Evolutionary conservation across 176 grass and related monocot genomes (phyloP), one percentile per base, ranked within the genome.

Genomic region (Dactylis glomerata): DNA sequence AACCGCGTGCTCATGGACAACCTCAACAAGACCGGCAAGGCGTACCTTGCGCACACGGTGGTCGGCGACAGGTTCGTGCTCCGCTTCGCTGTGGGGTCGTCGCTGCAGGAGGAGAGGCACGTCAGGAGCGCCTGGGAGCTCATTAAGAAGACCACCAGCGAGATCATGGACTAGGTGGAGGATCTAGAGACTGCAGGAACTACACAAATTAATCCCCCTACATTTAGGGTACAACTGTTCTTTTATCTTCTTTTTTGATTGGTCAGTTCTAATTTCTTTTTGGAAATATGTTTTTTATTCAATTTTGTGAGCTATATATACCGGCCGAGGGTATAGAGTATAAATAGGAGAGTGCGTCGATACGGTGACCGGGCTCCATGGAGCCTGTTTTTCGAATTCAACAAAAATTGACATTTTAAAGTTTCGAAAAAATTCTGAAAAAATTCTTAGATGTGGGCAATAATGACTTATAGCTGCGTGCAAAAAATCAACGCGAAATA

Each of bases 61-160:
- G 23, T 72, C 0, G 68, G 68, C 14, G 3, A 27, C 23, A 72
- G 15, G n/a, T 72, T 72, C 24, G 68, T 72, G 23, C 68, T 72
- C 40, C 68, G 68, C 7, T 72, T 72, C 40, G 40, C 68, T 3
- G 68, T 72, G 23, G 68, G 68, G 7, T 72, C 68, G 0, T 72
- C 68, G 40, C 40, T 72, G n/a, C 68, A 72, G 23, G 68, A 72
- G 68, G 68, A 72, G 3, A 72, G 68, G 23, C 68, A 72, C 13
- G 68, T 72, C 23, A 72, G 1, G n/a, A 72, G 68, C 27, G 68
- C 40, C 14, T 72, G 68, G 40, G 68, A 46, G 13, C 68, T 72
- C 68, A 72, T 72, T 23, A 72, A 4, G 40, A 45, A 72, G 40
- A 72, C 68, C 23, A 72, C 23, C 12, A 46, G n/a, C 40, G 14